Conservation (phyloP, 225 moss, liverwort and hornwort species). For the Bryum argenteum region DNA sequence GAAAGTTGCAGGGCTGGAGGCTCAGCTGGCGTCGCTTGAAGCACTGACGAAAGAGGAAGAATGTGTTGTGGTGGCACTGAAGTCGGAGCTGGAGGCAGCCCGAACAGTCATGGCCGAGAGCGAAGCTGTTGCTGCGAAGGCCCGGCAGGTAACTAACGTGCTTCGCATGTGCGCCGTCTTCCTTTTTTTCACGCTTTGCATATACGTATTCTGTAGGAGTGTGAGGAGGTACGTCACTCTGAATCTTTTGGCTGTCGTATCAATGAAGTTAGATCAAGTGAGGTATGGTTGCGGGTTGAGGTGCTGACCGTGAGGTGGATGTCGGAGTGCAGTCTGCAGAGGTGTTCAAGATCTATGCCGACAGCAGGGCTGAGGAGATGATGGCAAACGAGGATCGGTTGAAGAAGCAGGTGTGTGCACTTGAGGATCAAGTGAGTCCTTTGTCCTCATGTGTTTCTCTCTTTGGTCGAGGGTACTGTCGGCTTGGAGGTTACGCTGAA, state of each 20-base stretch:
- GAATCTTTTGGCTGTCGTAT: background rate
- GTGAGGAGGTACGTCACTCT: constrained; percentile 4
- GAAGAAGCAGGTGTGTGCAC: constrained; percentile 25
- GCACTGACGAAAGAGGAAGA: constrained; percentile 40
- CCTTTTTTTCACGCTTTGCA: background rate
- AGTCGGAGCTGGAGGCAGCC: constrained; percentile 45
- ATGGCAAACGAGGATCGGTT: constrained; percentile 34
- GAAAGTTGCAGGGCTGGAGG: constrained; percentile 36
- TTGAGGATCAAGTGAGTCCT: constrained; percentile 40
- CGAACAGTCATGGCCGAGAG: constrained; percentile 33
- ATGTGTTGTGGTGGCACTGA: constrained; percentile 32
- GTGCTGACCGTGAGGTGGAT: constrained; percentile 14
- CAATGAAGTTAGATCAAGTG: background rate
- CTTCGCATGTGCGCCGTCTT: constrained; percentile 57
- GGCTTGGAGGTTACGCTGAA: background rate
- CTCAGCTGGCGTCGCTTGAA: constrained; percentile 34
- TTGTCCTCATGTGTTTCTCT: background rate
- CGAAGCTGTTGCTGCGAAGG: constrained; percentile 46
- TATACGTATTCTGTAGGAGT: background rate
- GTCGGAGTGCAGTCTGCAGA: constrained; percentile 54
- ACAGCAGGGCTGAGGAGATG: constrained; percentile 40
- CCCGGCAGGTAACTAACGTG: constrained; percentile 51
- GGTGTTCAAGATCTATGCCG: constrained; percentile 48
- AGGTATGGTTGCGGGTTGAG: background rate
- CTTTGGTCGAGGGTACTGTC: background rate